phyloP scores from a whole-genome alignment of 139 green algal species.

The Chlorokybus atmophyticus region DNA sequence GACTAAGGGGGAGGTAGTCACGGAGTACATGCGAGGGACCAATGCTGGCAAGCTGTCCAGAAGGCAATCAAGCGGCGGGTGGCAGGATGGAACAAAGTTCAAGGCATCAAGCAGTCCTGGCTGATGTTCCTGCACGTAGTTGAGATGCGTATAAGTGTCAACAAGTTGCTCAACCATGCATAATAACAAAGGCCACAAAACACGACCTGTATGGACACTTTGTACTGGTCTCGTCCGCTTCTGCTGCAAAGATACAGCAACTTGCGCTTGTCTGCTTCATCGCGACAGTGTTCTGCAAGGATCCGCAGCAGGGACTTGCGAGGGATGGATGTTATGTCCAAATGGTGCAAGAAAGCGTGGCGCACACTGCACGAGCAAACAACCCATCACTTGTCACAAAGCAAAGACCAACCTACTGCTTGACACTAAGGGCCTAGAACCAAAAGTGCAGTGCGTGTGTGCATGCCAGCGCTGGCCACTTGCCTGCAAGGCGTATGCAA shows the following conservation, averaged over 20 bases:
- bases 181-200: too few relatives aligned
- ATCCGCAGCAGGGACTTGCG: constrained; percentile 70
- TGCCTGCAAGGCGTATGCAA: constrained; percentile 24
- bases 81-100: constrained; percentile 50
- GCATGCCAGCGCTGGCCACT: too few relatives aligned
- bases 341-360: constrained; percentile 41
- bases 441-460: too few relatives aligned
- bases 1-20: constrained; percentile 34
- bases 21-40: constrained; percentile 71
- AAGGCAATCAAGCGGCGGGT: constrained; percentile 44
- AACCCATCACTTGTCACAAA: too few relatives aligned
- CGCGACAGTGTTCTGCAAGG: constrained; percentile 67
- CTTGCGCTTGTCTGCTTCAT: constrained; percentile 39
- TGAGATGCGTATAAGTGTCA: too few relatives aligned
- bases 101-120: constrained; percentile 70
- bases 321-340: constrained; percentile 55
- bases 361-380: constrained; percentile 61
- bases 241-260: constrained; percentile 48
- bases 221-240: constrained; percentile 39
- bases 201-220: too few relatives aligned
- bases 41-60: constrained; percentile 58
- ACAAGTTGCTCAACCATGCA: too few relatives aligned
- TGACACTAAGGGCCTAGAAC: too few relatives aligned
- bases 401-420: too few relatives aligned
- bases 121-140: constrained; percentile 23